Evolutionary conservation across 306 rosid genomes (phyloP), one percentile per base, ranked within the genome.

Genomic region (Cucumis melo): DNA sequence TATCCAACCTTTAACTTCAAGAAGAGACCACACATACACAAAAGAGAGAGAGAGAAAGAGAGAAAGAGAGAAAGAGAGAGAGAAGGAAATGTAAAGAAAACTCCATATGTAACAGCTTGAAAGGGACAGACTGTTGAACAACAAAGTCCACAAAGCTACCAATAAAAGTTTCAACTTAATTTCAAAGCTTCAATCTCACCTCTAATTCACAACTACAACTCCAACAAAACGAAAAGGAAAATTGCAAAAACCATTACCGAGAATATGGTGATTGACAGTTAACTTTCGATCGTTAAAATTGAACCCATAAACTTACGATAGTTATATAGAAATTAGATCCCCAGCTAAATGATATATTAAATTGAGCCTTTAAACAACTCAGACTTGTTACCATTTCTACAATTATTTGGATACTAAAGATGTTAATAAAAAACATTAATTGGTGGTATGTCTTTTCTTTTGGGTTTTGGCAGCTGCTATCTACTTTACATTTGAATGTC

Each of bases 11-110:
- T 73, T 73, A 23, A 51, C 77, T 44, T 50, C 20, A 71, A 64
- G 32, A 41, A 39, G 73, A 65, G 14, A 16, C 13, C 71, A 64
- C 46, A 16, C 2, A 41, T 3, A 2, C 20, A 41, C n/a, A 60
- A 10, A 19, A 27, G 3, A 59, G 19, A 24, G 38, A 1, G 0
- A 0, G 29, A 27, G 29, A 27, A 2, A 27, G 2, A 27, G 29
- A 27, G 29, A 17, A 21, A 70, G 23, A 71, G 29, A 42, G 10
- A 27, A 2, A 27, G 2, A 27, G 29, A 27, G 29, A 17, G 23
- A 71, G 29, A 42, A 5, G 17, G 39, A 70, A 46, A 71, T 71
- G 75, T 71, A 71, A 71, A 71, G 75, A 48, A 71, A 71, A 71
- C 75, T 71, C 75, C 39, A 71, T 71, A 48, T 8, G 42, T 46